A percentile compares a stretch with the other conserved stretches of the same genome.
Conservation (phyloP, 768 basidiomycete species). For the Phlebiopsis flavidoalba region DNA sequence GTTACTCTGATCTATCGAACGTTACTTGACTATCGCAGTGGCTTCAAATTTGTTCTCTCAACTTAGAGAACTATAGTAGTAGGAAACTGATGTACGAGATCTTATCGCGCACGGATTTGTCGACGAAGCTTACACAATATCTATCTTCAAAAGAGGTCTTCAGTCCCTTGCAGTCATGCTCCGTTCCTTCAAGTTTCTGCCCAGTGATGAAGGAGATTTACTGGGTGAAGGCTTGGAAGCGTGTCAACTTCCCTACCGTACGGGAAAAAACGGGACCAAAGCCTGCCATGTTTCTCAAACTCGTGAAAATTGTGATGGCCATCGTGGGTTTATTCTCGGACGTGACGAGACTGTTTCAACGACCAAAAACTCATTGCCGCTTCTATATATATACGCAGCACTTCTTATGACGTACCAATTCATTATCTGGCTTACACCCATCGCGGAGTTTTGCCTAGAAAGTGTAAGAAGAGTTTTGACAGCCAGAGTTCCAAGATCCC, state of each 20-base stretch:
- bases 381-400: too few species aligned
- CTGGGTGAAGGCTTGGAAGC: constrained; percentile 11
- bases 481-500: too few species aligned
- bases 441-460: too few species aligned
- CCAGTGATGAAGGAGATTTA: constrained; percentile 7
- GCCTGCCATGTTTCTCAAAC: constrained; percentile 5
- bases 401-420: too few species aligned
- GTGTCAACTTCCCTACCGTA: constrained; percentile 11
- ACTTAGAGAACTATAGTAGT: too few species aligned
- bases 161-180: constrained; percentile 9
- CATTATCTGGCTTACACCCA: too few species aligned
- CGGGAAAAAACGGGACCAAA: neutral
- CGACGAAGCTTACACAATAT: neutral
- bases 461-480: too few species aligned
- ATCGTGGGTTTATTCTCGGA: too few species aligned
- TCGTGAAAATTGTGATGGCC: neutral
- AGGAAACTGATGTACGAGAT: constrained; percentile 20
- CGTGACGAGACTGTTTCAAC: too few species aligned
- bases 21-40: neutral
- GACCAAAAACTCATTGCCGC: too few species aligned
- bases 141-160: constrained; percentile 7
- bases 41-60: constrained; percentile 21
- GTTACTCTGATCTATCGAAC: neutral
- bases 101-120: neutral
- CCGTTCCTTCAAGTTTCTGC: constrained; percentile 10